Evolutionary conservation across 2,329 filamentous ascomycete species (phyloP).

Genomic region (Ceratocystis diversiconidia): DNA sequence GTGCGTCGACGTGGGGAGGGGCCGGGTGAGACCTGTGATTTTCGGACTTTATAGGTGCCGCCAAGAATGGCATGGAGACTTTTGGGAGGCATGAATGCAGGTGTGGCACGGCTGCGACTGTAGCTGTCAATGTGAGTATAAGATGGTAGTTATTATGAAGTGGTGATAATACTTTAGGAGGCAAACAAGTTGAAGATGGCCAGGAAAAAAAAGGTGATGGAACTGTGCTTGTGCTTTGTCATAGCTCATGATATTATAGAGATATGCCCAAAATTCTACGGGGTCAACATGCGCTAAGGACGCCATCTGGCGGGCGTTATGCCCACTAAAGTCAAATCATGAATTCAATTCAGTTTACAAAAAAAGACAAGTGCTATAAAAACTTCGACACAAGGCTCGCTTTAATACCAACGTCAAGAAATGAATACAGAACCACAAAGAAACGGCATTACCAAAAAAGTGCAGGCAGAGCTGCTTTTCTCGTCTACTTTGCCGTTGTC

Average conservation of each 20-base stretch:
- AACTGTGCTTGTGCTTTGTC: too few species aligned
- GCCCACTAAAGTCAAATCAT: too few species aligned
- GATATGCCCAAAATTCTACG: too few species aligned
- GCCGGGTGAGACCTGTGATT: conserved; percentile 13
- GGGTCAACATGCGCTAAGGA: too few species aligned
- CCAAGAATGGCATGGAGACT: conserved; percentile 29
- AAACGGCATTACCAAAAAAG: background rate
- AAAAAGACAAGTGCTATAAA: too few species aligned
- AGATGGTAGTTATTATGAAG: too few species aligned
- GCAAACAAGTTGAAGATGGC: background rate
- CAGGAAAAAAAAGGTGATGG: background rate
- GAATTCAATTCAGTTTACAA: too few species aligned
- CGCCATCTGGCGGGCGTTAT: too few species aligned
- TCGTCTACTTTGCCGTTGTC: conserved; percentile 32
- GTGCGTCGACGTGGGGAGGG: background rate
- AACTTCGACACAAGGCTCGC: too few species aligned
- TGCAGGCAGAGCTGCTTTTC: background rate
- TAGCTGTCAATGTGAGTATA: too few species aligned
- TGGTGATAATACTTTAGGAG: background rate
- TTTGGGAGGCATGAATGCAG: conserved; percentile 22
- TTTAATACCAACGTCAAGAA: background rate
- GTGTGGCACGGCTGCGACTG: background rate
- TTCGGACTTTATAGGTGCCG: background rate
- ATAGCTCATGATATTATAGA: too few species aligned
- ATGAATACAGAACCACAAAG: background rate